Evolutionary conservation across 2,329 filamentous ascomycete genomes (phyloP).

Genomic region (Hirsutella minnesotensis): DNA sequence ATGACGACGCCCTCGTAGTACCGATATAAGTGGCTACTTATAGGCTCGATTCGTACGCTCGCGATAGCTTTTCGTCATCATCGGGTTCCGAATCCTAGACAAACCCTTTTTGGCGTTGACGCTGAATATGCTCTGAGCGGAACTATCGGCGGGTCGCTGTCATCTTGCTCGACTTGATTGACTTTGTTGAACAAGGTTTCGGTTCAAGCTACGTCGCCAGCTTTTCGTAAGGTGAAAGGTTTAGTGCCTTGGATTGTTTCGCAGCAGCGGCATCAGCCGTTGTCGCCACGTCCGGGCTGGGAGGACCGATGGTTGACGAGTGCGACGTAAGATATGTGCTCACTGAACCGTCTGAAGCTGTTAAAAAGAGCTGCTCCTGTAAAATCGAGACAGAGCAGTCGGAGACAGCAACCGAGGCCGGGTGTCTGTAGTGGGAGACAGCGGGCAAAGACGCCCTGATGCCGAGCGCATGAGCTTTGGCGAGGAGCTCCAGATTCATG

Average conservation of each 20-base stretch:
- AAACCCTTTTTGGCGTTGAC: slow-evolving; percentile 32
- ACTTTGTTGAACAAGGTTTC: slow-evolving; percentile 29
- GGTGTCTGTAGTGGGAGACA: slow-evolving; percentile 18
- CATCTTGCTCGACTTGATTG: slow-evolving; percentile 15
- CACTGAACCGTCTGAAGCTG: slow-evolving; percentile 27
- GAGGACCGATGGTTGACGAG: slow-evolving; percentile 25
- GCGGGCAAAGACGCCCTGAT: slow-evolving; percentile 16
- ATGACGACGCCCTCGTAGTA: too few relatives aligned
- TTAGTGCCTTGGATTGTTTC: slow-evolving; percentile 25
- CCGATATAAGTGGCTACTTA: slow-evolving; percentile 4
- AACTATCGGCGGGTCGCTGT: slow-evolving; percentile 15
- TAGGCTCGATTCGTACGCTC: slow-evolving; percentile 20
- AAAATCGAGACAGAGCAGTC: slow-evolving; percentile 25
- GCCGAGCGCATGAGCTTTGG: slow-evolving; percentile 22
- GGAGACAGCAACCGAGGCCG: slow-evolving; percentile 28
- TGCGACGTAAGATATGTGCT: slow-evolving; percentile 29
- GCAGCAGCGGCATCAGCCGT: slow-evolving; percentile 4
- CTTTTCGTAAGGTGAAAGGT: slow-evolving; percentile 39
- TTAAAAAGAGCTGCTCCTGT: slow-evolving; percentile 33
- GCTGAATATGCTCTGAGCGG: slow-evolving; percentile 30
- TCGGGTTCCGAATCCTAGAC: slow-evolving; percentile 28
- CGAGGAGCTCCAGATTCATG: slow-evolving; percentile 24
- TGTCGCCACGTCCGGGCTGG: slow-evolving; percentile 8
- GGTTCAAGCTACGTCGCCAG: slow-evolving; percentile 34
- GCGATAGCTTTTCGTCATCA: slow-evolving; percentile 26